Evolutionary conservation across 148 eudicot species (phyloP), one percentile per base, ranked within the genome.

Genomic region (Fagopyrum tataricum): DNA sequence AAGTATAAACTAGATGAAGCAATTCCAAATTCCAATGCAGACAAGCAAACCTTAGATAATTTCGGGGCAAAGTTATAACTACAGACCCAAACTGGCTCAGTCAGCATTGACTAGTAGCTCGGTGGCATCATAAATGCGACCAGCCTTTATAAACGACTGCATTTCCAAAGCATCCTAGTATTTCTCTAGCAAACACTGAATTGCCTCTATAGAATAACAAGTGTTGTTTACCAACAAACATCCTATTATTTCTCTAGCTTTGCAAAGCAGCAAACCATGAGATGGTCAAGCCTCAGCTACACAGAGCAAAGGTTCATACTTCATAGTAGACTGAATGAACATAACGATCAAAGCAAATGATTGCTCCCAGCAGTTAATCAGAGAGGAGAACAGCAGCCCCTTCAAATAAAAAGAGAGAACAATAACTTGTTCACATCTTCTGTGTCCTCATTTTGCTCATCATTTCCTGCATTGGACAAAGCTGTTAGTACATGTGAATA

Each of bases 391-490:
- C 42, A 31, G 5, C 11, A 13, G 43, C 69, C 44, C 39, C 20
- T 37, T 64, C 43, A 64, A 39, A 64, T 64, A n/a, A 64, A 64
- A 37, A 64, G 69, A 15, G 97, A 89, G 78, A 92, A 86, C 67
- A 92, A 76, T 84, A 90, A 46, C 76, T 88, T 82, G 87, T 92
- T 92, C 56, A 92, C 85, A 76, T 92, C 84, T 74, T 86, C 86
- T 40, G 88, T 77, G 49, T 76, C 84, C 9, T 83, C 74, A 62
- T 79, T 87, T 15, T 79, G 84, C 23, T 43, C 79, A 59, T 78
- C 87, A 44, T 85, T 82, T 17, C 77, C 85, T 77, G 78, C 90
- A 31, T 37, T 13, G 43, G 7, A 64, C 42, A 64, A 15, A 41
- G 17, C 2, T 4, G 17, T 61, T 64, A 31, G 13, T 15, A 64